Base-by-base conservation (phyloP, 306 rosid genomes). In the Trichosanthes truncata region DNA sequence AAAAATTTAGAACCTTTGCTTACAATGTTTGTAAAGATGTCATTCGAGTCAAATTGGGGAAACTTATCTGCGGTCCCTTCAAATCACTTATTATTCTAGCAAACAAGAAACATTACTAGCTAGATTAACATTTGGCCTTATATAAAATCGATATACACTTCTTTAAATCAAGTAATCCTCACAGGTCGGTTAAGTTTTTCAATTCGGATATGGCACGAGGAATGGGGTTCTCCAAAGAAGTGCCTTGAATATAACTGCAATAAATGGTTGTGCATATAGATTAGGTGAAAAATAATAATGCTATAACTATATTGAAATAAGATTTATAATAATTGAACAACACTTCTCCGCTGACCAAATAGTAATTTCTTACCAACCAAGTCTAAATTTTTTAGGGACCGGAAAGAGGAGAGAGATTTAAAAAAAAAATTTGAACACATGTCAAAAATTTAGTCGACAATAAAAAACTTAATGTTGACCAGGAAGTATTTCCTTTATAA, bases 41-140 rank as follows among this genome's bases (percentile, higher is more conserved):
- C 85, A 84, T 38, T 82, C 77, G 78, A 82, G 71, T 15, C 82
- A 93, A 62, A 82, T 89, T 38, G 61, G 95, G 97, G 62, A 93
- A 90, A 29, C 59, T 18, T 59, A 82, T 87, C 20, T 69, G 55
- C 40, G 92, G 56, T 80, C 86, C 97, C 18, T 26, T 81, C 88
- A 93, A 87, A 87, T 93, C 98, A 26, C 90, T 77, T 85, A 93
- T 89, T 82, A 84, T 85, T 91, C 98, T 93, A 89, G 80, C 33
- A 84, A 62, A 78, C 23, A 71, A 25, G 29, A 43, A 76, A 80
- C 77, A 74, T 86, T 62, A 14, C 41, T 31, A 3, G 6, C 21
- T 31, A 31, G 31, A 29, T 81, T 18, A 67, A 36, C 33, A 31
- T 25, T 45, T 51, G 25, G 41, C 56, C 6, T 55, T 46, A 35